Conservation (phyloP, 257 asterid genomes). For the Solanum dulcamara region DNA sequence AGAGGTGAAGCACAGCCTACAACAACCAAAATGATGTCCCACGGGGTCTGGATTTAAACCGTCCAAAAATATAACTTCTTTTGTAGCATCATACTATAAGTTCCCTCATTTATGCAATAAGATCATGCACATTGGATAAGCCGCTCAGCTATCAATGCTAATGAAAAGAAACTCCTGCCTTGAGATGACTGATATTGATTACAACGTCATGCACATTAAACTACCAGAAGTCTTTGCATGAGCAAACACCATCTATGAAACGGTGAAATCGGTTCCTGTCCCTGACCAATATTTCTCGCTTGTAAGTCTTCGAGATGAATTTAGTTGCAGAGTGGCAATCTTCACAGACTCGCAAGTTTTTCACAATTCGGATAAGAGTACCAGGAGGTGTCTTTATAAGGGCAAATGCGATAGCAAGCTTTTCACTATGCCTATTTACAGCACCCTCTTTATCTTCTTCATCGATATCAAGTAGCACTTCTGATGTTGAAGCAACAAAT, state of each 20-base stretch:
- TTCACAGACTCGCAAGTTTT: conserved; percentile 42
- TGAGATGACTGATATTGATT: not conserved
- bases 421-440: conserved; percentile 40
- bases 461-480: conserved; percentile 44
- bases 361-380: conserved; percentile 32
- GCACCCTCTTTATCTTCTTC: conserved; percentile 60
- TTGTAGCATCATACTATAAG: not conserved
- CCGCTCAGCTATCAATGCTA: not conserved
- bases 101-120: not conserved
- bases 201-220: not conserved
- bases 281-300: conserved; percentile 40
- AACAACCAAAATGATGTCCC: too few relatives aligned
- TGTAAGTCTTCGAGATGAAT: conserved; percentile 35
- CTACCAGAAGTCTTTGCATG: conserved; percentile 47
- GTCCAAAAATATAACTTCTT: not conserved
- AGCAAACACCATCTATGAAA: conserved; percentile 40
- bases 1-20: not conserved
- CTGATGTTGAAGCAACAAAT: conserved; percentile 24
- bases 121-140: not conserved
- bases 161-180: not conserved
- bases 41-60: not conserved
- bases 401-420: conserved; percentile 57
- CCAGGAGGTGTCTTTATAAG: conserved; percentile 35
- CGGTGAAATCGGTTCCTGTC: conserved; percentile 49
- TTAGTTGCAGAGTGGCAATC: conserved; percentile 54